Evolutionary conservation across 768 basidiomycete species (phyloP).

Genomic region (Russula emetica): DNA sequence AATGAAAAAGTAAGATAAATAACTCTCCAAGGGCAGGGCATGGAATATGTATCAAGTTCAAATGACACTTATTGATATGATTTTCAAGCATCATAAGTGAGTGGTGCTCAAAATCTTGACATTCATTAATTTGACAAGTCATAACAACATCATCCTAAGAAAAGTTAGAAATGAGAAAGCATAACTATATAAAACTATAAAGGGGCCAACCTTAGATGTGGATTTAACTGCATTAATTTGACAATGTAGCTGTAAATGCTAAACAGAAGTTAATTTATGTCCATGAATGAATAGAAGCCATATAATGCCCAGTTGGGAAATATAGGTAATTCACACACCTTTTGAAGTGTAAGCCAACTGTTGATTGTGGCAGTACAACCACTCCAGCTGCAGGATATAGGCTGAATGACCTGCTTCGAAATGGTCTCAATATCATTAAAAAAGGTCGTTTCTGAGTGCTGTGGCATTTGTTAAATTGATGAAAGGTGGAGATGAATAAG

Average conservation of each 20-base stretch:
- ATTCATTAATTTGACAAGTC: constrained; percentile 8
- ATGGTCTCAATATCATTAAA: not conserved
- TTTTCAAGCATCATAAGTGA: constrained; percentile 9
- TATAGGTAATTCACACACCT: not conserved
- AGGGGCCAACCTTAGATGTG: not conserved
- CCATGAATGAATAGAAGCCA: not conserved
- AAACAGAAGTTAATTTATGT: not conserved
- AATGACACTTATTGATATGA: not conserved
- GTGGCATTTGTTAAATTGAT: not conserved
- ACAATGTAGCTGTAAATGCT: constrained; percentile 14
- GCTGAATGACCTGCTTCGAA: constrained; percentile 29
- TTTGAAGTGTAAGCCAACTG: constrained; percentile 16
- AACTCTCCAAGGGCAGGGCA: constrained; percentile 14
- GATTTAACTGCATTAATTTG: not conserved
- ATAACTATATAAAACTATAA: not conserved
- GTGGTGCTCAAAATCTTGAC: not conserved
- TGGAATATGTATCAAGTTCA: not conserved
- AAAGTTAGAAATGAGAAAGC: not conserved
- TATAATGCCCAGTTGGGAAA: not conserved
- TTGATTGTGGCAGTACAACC: constrained; percentile 15
- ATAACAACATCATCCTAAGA: not conserved
- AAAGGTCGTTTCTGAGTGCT: not conserved
- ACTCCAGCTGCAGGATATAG: constrained; percentile 14
- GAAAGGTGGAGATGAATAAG: not conserved
- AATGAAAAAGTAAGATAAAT: not conserved